A percentile compares a stretch with the other conserved stretches of the same genome.
Evolutionary conservation across 2,329 filamentous ascomycete genomes (phyloP).

Genomic region (Fusarium pseudocircinatum): DNA sequence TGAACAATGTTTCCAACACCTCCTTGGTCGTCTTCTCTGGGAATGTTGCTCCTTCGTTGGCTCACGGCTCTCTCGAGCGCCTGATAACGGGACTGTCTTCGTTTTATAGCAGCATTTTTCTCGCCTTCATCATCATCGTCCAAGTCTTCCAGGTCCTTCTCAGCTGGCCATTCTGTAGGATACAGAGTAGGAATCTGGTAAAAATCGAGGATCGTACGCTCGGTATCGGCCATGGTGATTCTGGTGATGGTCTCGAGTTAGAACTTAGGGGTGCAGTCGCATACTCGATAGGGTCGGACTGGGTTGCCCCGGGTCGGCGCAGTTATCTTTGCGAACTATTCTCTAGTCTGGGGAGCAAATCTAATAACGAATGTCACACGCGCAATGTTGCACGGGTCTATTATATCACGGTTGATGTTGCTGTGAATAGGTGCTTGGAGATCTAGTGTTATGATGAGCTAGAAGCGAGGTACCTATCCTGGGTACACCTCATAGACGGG

Average conservation of each 20-base stretch:
- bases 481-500: background rate
- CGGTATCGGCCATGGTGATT: slow-evolving; percentile 71
- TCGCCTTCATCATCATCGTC: slow-evolving; percentile 67
- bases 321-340: background rate
- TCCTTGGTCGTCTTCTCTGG: slow-evolving; percentile 72
- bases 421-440: slow-evolving; percentile 3
- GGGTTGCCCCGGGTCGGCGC: slow-evolving; percentile 8
- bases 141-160: slow-evolving; percentile 76
- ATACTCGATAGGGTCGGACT: slow-evolving; percentile 19
- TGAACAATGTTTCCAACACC: slow-evolving; percentile 82
- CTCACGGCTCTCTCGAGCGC: slow-evolving; percentile 81
- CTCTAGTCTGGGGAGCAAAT: background rate
- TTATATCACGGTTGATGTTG: background rate
- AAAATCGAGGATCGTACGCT: slow-evolving; percentile 83
- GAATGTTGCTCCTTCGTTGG: slow-evolving; percentile 71
- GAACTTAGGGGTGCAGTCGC: slow-evolving; percentile 28
- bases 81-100: slow-evolving; percentile 82
- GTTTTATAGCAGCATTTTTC: slow-evolving; percentile 58
- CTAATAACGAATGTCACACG: background rate
- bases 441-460: slow-evolving; percentile 18
- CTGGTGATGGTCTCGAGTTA: slow-evolving; percentile 21
- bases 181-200: slow-evolving; percentile 85
- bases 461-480: background rate
- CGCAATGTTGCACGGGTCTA: background rate
- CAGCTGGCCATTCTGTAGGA: slow-evolving; percentile 86